These are phyloP conservation scores for Vigna mungo DNA, from an alignment of 306 rosid species.

Conservation along the genomic window DNA sequence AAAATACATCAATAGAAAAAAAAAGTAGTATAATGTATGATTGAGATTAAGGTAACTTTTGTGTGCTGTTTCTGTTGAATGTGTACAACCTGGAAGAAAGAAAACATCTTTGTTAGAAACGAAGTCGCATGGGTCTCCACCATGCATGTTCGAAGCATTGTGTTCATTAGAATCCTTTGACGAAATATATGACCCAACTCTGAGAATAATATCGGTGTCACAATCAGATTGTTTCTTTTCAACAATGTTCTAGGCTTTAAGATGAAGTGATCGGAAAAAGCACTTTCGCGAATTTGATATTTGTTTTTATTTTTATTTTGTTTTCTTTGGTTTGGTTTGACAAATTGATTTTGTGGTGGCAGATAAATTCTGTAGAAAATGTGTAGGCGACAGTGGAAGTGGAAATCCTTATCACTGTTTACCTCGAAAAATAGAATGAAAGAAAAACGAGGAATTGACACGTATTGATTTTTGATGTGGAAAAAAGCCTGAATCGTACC, in stretches of 20 bases:
- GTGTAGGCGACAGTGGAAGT: constrained; percentile 33
- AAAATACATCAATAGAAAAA: background rate
- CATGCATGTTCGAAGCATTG: constrained; percentile 40
- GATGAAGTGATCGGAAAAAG: constrained; percentile 19
- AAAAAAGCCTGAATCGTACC: constrained; percentile 13
- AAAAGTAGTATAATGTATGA: background rate
- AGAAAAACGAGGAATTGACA: background rate
- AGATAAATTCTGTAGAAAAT: background rate
- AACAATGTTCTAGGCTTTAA: background rate
- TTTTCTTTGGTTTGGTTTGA: no score
- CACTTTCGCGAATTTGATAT: constrained; percentile 14
- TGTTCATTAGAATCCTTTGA: constrained; percentile 42
- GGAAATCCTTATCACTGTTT: constrained; percentile 39
- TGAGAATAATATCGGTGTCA: constrained; percentile 41
- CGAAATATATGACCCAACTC: constrained; percentile 23
- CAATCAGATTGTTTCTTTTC: constrained; percentile 41
- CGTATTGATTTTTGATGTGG: background rate
- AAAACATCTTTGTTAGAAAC: constrained; percentile 20
- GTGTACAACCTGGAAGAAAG: background rate
- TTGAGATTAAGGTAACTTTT: background rate
- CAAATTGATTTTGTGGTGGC: background rate
- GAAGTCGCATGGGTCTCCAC: constrained; percentile 35
- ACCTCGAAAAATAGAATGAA: background rate
- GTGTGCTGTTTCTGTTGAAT: background rate
- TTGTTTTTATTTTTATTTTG: no score